Evolutionary conservation across 495 filamentous ascomycete genomes (phyloP), one percentile per base, ranked within the genome.

Genomic region (Xylaria telfairii): DNA sequence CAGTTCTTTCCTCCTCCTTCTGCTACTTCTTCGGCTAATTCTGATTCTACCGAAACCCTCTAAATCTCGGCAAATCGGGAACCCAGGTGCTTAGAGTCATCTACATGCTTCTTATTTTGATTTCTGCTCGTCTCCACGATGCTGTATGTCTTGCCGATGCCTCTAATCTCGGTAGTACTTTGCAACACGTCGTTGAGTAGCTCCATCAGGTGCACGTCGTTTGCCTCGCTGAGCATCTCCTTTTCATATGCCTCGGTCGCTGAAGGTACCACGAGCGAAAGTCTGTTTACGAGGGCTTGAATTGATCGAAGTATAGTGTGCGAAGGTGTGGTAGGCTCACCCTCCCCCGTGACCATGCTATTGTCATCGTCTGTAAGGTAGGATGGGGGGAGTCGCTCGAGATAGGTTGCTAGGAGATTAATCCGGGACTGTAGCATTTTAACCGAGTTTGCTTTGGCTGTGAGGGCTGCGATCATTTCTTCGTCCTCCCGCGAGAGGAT

Each of bases 371-470:
- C 83, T 17, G 83, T 81, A 28, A 90, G 81, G 73, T 90, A 87
- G 28, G 86, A 87, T 0, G 89, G 84, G 6, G 93, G 92, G 6
- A 96, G 87, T 49, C 87, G 88, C 64, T 90, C 81, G 60, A 99
- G 87, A 78, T 98, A 98, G 44, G 87, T 86, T 71, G 90, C 91
- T 66, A 98, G 88, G 69, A 98, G 89, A 17, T 87, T 85, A 76
- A 99, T 90, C 56, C 96, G 91, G 19, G 91, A 88, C 76, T 94
- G 90, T 64, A 98, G 87, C 88, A 97, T 97, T 80, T 91, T 92
- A 74, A 97, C 90, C 32, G 96, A 95, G 80, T 98, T 99, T 47
- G 90, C 85, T 73, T 97, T 97, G 60, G 94, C 92, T 17, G 90
- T 93, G 37, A 99, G 89, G 32, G 84, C 82, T 9, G 85, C 80